A percentile compares a stretch with the other conserved stretches of the same genome.
Evolutionary conservation across 805 yeast species (phyloP).

Genomic region (Hanseniaspora thailandica): DNA sequence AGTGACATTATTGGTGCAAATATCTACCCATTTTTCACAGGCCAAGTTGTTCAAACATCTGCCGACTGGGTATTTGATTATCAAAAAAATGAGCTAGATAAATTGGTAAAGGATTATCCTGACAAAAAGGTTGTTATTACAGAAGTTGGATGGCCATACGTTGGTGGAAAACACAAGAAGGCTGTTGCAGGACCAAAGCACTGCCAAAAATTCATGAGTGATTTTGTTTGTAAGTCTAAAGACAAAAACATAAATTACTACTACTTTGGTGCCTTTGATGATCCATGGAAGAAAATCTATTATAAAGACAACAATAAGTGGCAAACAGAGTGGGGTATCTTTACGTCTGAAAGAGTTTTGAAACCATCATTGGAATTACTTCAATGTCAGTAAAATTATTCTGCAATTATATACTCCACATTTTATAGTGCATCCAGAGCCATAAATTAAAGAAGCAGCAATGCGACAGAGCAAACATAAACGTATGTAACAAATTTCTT

Average conservation of each 20-base stretch:
- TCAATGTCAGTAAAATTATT: conserved; percentile 20
- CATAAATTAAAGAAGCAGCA: conserved; percentile 64
- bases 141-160: conserved; percentile 65
- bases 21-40: conserved; percentile 59
- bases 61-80: conserved; percentile 44
- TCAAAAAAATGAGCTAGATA: conserved; percentile 34
- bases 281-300: conserved; percentile 53
- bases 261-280: conserved; percentile 61
- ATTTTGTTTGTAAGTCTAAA: conserved; percentile 41
- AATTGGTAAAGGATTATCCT: conserved; percentile 23
- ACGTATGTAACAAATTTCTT: conserved; percentile 80
- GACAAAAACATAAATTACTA: conserved; percentile 37
- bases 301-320: conserved; percentile 39
- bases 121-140: conserved; percentile 35
- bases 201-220: conserved; percentile 38
- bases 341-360: conserved; percentile 37
- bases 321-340: conserved; percentile 68
- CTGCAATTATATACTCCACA: background rate
- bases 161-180: conserved; percentile 39
- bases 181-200: conserved; percentile 39
- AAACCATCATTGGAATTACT: conserved; percentile 38
- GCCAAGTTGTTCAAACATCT: conserved; percentile 38
- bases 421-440: conserved; percentile 43
- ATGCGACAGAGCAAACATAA: conserved; percentile 62
- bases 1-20: conserved; percentile 54